A percentile compares a stretch with the other conserved stretches of the same genome.
Conservation (phyloP, 495 filamentous ascomycete species). For the Coniosporium apollinis region DNA sequence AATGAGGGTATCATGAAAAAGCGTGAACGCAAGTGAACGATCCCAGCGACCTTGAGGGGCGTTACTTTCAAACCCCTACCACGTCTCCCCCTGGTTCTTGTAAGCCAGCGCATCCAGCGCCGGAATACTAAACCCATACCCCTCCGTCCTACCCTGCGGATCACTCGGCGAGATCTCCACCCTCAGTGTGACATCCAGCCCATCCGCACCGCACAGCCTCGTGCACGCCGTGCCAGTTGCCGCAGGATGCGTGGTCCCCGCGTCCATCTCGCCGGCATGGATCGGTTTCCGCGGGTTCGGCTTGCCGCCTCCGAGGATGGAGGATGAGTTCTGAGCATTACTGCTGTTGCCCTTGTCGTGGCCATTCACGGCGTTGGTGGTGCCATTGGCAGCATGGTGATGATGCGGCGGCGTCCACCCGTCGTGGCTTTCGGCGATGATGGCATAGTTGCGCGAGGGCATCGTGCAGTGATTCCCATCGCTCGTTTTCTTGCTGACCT, state of each 20-base stretch:
- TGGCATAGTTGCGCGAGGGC: constrained; percentile 78
- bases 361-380: constrained; percentile 2
- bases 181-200: constrained; percentile 22
- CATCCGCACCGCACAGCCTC: constrained; percentile 19
- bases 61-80: too few species aligned
- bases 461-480: constrained; percentile 67
- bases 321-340: not conserved
- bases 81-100: constrained; percentile 8
- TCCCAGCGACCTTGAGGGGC: too few species aligned
- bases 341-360: constrained; percentile 2
- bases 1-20: too few species aligned
- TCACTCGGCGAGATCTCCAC: constrained; percentile 23
- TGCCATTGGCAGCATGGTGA: constrained; percentile 2
- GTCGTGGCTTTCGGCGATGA: constrained; percentile 46
- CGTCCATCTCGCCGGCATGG: constrained; percentile 20
- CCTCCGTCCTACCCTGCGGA: constrained; percentile 19
- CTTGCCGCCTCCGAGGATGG: not conserved
- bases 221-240: constrained; percentile 16
- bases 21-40: too few species aligned
- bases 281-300: constrained; percentile 20
- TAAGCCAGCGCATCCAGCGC: constrained; percentile 15
- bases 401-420: constrained; percentile 4
- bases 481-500: constrained; percentile 39
- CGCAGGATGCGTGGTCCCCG: constrained; percentile 22
- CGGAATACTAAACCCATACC: constrained; percentile 25